Evolutionary conservation across 768 basidiomycete genomes (phyloP).

Genomic region (Mycena sanguinolenta): DNA sequence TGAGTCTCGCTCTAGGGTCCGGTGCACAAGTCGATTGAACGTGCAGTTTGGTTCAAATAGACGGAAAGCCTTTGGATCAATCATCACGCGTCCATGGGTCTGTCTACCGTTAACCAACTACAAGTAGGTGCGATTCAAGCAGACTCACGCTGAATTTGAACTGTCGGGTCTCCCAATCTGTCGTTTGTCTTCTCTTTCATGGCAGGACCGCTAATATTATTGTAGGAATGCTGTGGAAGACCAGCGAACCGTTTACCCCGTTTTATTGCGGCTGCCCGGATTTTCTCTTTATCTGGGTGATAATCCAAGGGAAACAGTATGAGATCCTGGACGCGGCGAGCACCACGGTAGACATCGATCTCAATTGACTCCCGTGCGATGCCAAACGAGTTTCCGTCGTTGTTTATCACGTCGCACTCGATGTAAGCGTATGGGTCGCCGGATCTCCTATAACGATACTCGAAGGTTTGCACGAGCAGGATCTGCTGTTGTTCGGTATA

Average conservation of each 20-base stretch:
- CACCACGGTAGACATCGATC: not conserved
- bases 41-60: not conserved
- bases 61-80: not conserved
- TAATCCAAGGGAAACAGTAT: not conserved
- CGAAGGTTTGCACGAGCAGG: not conserved
- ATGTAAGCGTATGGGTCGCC: not conserved
- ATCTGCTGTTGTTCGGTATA: not conserved
- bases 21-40: not conserved
- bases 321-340: not conserved
- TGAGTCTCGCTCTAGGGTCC: not conserved
- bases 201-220: not conserved
- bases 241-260: not conserved
- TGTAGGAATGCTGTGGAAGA: not conserved
- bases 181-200: not conserved
- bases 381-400: not conserved
- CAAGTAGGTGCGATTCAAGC: not conserved
- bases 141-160: not conserved
- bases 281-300: not conserved
- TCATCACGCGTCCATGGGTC: not conserved
- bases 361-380: not conserved
- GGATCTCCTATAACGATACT: not conserved
- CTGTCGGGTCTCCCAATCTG: not conserved
- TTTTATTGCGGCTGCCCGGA: not conserved
- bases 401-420: not conserved
- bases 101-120: not conserved